Percentiles rank a stretch among this genome's conserved stretches.
These are phyloP conservation scores for Gamsiella multidivaricata DNA, from an alignment of 192 early-diverging fungal genomes.

Conservation along the genomic window DNA sequence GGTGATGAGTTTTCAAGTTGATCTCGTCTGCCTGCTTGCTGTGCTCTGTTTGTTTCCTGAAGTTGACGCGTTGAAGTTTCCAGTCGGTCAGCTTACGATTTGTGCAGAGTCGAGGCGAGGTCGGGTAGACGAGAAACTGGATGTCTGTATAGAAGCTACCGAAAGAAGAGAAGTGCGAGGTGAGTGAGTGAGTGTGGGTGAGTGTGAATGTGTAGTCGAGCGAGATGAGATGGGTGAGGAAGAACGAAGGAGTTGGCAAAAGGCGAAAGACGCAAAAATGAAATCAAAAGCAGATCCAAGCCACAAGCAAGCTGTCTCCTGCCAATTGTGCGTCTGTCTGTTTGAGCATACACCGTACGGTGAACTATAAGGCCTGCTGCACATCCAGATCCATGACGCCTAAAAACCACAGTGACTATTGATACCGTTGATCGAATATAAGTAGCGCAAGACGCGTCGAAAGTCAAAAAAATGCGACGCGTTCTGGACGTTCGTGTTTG, in stretches of 20 bases:
- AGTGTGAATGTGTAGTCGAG: background rate
- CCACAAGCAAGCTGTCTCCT: too few relatives aligned
- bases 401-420: too few relatives aligned
- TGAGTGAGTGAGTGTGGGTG: background rate
- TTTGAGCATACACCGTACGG: too few relatives aligned
- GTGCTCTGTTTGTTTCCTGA: background rate
- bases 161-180: background rate
- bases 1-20: background rate
- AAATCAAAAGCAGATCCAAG: background rate
- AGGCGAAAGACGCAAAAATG: background rate
- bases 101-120: background rate
- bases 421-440: too few relatives aligned
- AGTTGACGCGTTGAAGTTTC: background rate
- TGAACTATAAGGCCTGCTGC: too few relatives aligned
- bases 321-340: too few relatives aligned
- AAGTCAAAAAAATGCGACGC: background rate
- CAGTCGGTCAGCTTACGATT: background rate
- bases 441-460: constrained; percentile 5
- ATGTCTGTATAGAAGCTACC: background rate
- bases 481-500: background rate
- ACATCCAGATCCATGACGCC: too few relatives aligned
- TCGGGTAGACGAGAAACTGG: background rate
- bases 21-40: too few relatives aligned
- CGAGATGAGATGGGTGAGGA: constrained; percentile 14
- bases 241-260: background rate